A percentile compares a stretch with the other conserved stretches of the same genome.
phyloP scores from a whole-genome alignment of 176 grass and related monocot species.

The Lolium rigidum region DNA sequence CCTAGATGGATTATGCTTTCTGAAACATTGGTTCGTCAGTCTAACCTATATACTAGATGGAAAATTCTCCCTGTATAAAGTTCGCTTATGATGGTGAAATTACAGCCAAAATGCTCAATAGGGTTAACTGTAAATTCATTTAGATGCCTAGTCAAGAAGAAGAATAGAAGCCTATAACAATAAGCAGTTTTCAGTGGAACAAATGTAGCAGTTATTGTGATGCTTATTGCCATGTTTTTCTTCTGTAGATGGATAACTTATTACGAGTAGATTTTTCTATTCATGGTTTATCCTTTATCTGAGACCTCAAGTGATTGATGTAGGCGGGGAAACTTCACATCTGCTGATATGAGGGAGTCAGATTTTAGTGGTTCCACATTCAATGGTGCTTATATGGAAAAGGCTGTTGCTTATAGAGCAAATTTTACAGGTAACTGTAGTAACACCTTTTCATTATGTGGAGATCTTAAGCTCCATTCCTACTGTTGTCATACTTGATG shows the following conservation, averaged over 20 bases:
- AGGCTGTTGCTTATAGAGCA: slow-evolving; percentile 94
- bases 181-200: not conserved
- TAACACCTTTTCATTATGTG: not conserved
- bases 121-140: not conserved
- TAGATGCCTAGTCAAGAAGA: not conserved
- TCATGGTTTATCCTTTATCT: not conserved
- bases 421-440: slow-evolving; percentile 78
- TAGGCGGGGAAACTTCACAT: slow-evolving; percentile 90
- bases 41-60: not conserved
- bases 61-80: not conserved
- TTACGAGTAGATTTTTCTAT: not conserved
- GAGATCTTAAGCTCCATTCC: not conserved
- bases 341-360: slow-evolving; percentile 93
- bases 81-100: slow-evolving; percentile 14
- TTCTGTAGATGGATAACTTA: not conserved
- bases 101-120: not conserved
- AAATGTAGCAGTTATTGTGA: slow-evolving; percentile 1
- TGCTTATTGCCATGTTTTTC: not conserved
- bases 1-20: slow-evolving; percentile 20
- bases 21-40: not conserved
- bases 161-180: not conserved
- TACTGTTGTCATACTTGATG: not conserved
- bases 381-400: slow-evolving; percentile 97
- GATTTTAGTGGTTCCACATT: slow-evolving; percentile 98
- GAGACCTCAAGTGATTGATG: slow-evolving; percentile 34